Conservation (phyloP, 2,329 filamentous ascomycete species). For the Fusarium sp. region DNA sequence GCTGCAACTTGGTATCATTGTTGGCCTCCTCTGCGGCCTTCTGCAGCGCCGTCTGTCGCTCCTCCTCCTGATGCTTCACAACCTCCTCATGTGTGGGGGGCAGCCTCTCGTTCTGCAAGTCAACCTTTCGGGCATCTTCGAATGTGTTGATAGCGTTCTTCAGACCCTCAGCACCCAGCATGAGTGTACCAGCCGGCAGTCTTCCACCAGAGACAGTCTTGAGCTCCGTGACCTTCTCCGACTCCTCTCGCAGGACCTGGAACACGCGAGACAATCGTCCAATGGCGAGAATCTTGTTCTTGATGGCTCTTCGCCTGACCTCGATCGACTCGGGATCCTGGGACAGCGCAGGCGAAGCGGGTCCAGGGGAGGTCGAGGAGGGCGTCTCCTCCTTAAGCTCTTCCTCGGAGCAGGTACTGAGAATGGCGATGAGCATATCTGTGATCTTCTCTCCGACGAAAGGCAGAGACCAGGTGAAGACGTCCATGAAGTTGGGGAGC, state of each 20-base stretch:
- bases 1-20: conserved; percentile 88
- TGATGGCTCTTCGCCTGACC: conserved; percentile 95
- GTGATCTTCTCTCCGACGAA: conserved; percentile 99
- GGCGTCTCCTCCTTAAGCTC: conserved; percentile 90
- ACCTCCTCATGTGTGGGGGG: conserved; percentile 95
- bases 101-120: conserved; percentile 94
- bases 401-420: conserved; percentile 99
- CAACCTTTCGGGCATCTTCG: conserved; percentile 96
- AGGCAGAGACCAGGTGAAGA: conserved; percentile 99
- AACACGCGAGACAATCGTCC: conserved; percentile 96
- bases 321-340: conserved; percentile 88
- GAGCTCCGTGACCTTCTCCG: conserved; percentile 94
- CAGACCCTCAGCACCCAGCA: conserved; percentile 98
- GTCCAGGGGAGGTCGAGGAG: conserved; percentile 74
- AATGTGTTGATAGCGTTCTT: conserved; percentile 98
- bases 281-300: conserved; percentile 99
- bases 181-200: conserved; percentile 92
- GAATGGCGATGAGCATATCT: conserved; percentile 98
- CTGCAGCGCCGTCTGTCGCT: conserved; percentile 84
- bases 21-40: conserved; percentile 89
- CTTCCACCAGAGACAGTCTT: conserved; percentile 96
- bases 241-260: conserved; percentile 97
- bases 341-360: conserved; percentile 74
- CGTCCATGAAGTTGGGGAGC: conserved; percentile 99
- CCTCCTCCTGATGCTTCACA: conserved; percentile 81